These are phyloP conservation scores for Toxoplasma gondii DNA, from an alignment of 169 alveolate species.

Conservation along the genomic window DNA sequence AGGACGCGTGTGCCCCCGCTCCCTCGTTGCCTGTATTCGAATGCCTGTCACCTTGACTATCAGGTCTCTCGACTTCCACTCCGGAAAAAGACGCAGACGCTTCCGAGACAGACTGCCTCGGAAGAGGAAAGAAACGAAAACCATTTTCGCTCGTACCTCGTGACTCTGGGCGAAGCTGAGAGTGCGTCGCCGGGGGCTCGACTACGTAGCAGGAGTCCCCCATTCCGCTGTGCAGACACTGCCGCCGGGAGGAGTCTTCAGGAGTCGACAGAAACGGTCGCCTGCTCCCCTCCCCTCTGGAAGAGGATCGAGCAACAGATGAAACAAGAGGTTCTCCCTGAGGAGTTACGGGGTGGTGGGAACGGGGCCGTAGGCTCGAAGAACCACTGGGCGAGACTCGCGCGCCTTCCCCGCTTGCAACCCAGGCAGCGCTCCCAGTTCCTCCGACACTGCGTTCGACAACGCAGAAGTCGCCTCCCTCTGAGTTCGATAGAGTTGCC, in stretches of 20 bases:
- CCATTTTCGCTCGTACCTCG: neutral
- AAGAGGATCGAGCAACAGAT: neutral
- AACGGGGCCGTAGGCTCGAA: neutral
- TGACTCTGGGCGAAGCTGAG: neutral
- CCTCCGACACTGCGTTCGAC: neutral
- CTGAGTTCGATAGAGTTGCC: neutral
- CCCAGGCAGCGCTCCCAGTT: neutral
- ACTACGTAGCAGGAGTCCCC: neutral
- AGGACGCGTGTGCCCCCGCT: too few relatives aligned
- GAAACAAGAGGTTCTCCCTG: neutral
- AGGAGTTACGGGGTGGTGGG: neutral
- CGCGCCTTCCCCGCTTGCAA: neutral
- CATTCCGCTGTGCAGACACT: neutral
- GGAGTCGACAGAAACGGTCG: neutral
- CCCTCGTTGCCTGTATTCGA: too few relatives aligned
- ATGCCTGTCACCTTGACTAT: too few relatives aligned
- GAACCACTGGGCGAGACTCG: neutral
- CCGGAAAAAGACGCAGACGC: neutral
- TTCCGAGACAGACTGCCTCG: neutral
- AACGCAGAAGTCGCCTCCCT: neutral
- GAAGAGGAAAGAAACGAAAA: neutral
- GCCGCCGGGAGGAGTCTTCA: neutral
- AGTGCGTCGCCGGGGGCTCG: neutral
- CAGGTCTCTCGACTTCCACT: too few relatives aligned
- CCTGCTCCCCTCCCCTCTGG: neutral